Percentiles rank a stretch among this genome's conserved stretches.
phyloP scores from a whole-genome alignment of 2,329 filamentous ascomycete species.

The Arthrobotrys megalospora region DNA sequence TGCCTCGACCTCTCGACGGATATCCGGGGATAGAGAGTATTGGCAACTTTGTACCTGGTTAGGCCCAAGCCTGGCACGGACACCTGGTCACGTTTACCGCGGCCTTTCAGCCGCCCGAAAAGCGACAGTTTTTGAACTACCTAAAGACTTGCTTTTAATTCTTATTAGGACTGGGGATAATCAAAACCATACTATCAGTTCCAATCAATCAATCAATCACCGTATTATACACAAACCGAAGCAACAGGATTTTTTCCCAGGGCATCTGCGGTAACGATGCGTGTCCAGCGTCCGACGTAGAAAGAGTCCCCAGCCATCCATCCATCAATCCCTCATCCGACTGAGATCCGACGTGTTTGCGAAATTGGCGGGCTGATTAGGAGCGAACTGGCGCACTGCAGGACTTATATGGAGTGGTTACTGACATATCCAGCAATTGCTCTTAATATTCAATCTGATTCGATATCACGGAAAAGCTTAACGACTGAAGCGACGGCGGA shows the following conservation, averaged over 20 bases:
- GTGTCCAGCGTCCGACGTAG: slow-evolving; percentile 5
- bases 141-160: neutral
- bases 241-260: neutral
- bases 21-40: slow-evolving; percentile 2
- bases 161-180: neutral
- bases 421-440: too few species aligned
- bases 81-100: slow-evolving; percentile 59
- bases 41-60: slow-evolving; percentile 12
- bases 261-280: slow-evolving; percentile 6
- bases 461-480: too few species aligned
- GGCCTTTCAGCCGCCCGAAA: slow-evolving; percentile 38
- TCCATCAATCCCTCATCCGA: neutral
- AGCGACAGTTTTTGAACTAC: slow-evolving; percentile 1
- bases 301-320: neutral
- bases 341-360: slow-evolving; percentile 12
- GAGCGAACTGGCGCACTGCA: slow-evolving; percentile 21
- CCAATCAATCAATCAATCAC: neutral
- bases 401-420: too few species aligned
- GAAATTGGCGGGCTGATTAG: neutral
- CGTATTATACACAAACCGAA: neutral
- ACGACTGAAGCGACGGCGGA: too few species aligned
- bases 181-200: neutral
- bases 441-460: too few species aligned
- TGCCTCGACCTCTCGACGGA: slow-evolving; percentile 1
- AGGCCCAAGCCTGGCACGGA: slow-evolving; percentile 28